Conservation (phyloP, 345 rosid species). For the Dipteronia dyeriana region DNA sequence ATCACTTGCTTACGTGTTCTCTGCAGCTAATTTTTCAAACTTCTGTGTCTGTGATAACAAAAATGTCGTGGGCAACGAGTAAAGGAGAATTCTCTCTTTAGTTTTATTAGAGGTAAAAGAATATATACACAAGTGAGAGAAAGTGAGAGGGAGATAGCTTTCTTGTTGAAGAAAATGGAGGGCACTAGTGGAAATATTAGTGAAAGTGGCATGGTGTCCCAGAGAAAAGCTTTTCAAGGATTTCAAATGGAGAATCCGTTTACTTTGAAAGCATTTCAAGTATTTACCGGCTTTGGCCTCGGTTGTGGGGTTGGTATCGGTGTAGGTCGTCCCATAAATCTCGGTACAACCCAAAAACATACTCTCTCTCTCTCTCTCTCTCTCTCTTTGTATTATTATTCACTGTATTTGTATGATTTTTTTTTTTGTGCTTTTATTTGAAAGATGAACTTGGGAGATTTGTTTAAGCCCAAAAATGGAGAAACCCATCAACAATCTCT, state of each 20-base stretch:
- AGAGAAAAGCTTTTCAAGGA: conserved; percentile 48
- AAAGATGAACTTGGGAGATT: conserved; percentile 36
- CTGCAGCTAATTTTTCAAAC: background rate
- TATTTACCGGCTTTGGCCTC: conserved; percentile 90
- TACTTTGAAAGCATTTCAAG: conserved; percentile 84
- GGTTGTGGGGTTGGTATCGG: conserved; percentile 98
- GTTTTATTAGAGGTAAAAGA: conserved; percentile 1
- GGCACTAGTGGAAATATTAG: conserved; percentile 15
- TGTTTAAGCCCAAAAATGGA: conserved; percentile 35
- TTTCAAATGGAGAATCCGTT: conserved; percentile 75
- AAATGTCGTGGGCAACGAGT: background rate
- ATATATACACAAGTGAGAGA: background rate
- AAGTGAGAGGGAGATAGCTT: background rate
- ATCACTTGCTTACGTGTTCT: background rate
- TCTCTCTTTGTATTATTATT: background rate
- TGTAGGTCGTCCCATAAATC: conserved; percentile 70
- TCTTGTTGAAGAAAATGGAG: conserved; percentile 37
- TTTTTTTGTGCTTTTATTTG: background rate
- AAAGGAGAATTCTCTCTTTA: background rate
- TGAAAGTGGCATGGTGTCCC: conserved; percentile 29
- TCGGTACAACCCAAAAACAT: conserved; percentile 48
- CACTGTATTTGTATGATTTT: background rate
- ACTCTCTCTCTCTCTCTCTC: background rate
- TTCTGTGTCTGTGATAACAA: background rate
- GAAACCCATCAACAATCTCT: conserved; percentile 21